Conservation (phyloP, 83 land plant genomes). For the Picea abies region DNA sequence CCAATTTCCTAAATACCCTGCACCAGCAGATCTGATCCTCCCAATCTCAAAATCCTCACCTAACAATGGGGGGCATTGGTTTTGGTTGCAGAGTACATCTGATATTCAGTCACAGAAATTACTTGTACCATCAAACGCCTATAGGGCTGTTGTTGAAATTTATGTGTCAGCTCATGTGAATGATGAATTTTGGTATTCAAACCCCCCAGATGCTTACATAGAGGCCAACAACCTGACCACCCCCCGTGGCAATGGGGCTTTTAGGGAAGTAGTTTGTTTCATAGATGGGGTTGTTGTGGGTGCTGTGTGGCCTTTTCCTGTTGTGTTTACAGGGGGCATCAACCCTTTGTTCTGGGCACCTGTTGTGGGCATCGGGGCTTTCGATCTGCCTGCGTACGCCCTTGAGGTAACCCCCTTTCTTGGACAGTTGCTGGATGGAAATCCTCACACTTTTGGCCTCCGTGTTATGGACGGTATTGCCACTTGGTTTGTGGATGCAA, state of each 20-base stretch:
- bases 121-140: slow-evolving; percentile 62
- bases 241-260: slow-evolving; percentile 82
- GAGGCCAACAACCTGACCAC: slow-evolving; percentile 68
- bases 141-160: slow-evolving; percentile 85
- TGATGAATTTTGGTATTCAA: slow-evolving; percentile 95
- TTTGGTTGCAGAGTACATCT: slow-evolving; percentile 52
- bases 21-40: slow-evolving; percentile 20
- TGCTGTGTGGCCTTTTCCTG: slow-evolving; percentile 92
- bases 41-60: slow-evolving; percentile 68
- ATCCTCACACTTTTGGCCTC: slow-evolving; percentile 52
- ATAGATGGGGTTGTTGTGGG: slow-evolving; percentile 78
- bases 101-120: slow-evolving; percentile 39
- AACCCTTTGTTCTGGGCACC: slow-evolving; percentile 92
- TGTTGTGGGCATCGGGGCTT: slow-evolving; percentile 87
- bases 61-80: slow-evolving; percentile 87
- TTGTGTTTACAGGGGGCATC: slow-evolving; percentile 89
- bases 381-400: slow-evolving; percentile 84
- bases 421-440: slow-evolving; percentile 68
- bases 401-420: slow-evolving; percentile 89
- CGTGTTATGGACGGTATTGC: slow-evolving; percentile 74
- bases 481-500: slow-evolving; percentile 88
- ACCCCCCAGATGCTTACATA: slow-evolving; percentile 78
- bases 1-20: neutral
- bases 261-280: slow-evolving; percentile 76
- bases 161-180: slow-evolving; percentile 77